A percentile compares a stretch with the other conserved stretches of the same genome.
Conservation (phyloP, 2,329 filamentous ascomycete species). For the Ceratocystis cubensis region DNA sequence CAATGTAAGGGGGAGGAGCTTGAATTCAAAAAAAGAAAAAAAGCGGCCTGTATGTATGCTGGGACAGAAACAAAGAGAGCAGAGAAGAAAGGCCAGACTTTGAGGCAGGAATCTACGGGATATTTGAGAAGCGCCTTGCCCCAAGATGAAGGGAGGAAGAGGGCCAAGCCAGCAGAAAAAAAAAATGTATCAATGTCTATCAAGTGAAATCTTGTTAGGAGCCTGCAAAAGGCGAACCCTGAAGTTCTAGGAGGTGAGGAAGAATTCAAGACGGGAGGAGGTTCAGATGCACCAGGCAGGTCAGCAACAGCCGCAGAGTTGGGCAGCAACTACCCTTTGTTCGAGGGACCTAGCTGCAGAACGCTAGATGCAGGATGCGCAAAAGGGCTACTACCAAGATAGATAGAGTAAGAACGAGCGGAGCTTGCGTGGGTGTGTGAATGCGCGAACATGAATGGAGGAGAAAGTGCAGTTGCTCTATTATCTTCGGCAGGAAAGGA, state of each 20-base stretch:
- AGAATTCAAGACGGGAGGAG: conserved; percentile 2
- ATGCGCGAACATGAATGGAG: background rate
- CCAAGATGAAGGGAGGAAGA: background rate
- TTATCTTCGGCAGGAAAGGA: background rate
- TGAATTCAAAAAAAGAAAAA: background rate
- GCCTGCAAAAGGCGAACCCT: background rate
- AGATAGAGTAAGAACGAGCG: conserved; percentile 6
- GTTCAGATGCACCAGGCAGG: background rate
- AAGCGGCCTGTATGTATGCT: background rate
- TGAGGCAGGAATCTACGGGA: background rate
- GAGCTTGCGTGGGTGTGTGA: background rate
- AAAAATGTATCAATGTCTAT: background rate
- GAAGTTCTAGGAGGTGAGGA: background rate
- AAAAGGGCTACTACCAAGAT: conserved; percentile 13
- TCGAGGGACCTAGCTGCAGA: conserved; percentile 16
- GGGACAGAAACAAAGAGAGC: conserved; percentile 9
- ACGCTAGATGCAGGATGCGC: conserved; percentile 20
- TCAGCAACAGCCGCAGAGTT: conserved; percentile 12
- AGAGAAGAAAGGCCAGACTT: background rate
- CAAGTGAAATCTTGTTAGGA: background rate
- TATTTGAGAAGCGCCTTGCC: conserved; percentile 3
- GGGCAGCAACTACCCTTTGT: conserved; percentile 19
- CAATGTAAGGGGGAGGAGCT: background rate
- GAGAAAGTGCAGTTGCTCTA: background rate
- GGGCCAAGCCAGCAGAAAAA: background rate